phyloP scores from a whole-genome alignment of 2,329 filamentous ascomycete genomes.

The Paecilomyces niveus region DNA sequence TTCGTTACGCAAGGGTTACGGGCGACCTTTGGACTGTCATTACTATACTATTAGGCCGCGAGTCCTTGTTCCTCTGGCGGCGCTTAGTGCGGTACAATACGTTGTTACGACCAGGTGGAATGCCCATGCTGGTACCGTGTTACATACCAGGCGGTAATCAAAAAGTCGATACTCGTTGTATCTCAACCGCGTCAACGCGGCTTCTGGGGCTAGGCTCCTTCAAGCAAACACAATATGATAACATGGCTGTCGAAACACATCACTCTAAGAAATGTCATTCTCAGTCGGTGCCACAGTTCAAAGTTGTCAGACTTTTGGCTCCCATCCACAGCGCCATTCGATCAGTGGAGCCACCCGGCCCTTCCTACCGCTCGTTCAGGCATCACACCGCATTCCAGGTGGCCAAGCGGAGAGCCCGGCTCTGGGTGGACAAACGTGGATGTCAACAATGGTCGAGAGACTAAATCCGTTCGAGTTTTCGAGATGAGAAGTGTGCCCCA shows the following conservation, averaged over 20 bases:
- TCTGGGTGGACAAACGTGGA: not conserved
- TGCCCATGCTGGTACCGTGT: not conserved
- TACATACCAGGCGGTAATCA: not conserved
- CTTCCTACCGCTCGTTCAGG: not conserved
- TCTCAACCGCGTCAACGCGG: not conserved
- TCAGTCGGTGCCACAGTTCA: not conserved
- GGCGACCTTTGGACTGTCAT: not conserved
- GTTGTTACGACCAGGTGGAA: not conserved
- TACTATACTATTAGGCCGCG: not conserved
- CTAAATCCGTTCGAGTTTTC: not conserved
- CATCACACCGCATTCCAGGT: not conserved
- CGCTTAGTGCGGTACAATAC: not conserved
- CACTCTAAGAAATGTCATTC: not conserved
- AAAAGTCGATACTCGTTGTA: not conserved
- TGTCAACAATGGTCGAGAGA: not conserved
- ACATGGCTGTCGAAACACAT: not conserved
- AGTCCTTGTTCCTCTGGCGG: slow-evolving; percentile 1
- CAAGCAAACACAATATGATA: not conserved
- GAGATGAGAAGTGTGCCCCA: not conserved
- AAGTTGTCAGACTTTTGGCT: not conserved
- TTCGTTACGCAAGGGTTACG: slow-evolving; percentile 17
- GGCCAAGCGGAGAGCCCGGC: not conserved
- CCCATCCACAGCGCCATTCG: not conserved
- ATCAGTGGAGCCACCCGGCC: not conserved
- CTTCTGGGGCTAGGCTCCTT: not conserved